Conservation (phyloP, 1,139 yeast species). For the Dujonia santamariae region DNA sequence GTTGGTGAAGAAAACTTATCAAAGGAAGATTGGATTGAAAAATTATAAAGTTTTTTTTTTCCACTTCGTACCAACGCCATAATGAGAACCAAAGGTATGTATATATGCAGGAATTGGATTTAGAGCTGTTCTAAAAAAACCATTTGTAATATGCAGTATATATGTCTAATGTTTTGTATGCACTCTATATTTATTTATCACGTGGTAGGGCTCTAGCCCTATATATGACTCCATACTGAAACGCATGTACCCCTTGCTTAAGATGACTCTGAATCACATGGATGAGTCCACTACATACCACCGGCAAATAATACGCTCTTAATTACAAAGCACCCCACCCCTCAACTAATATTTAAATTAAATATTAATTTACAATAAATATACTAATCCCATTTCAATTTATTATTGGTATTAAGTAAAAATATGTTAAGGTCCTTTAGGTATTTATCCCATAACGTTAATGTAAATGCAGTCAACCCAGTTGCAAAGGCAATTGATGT, state of each 20-base stretch:
- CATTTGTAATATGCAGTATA: too few relatives aligned
- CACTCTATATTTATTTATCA: constrained; percentile 1
- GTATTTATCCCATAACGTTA: constrained; percentile 5
- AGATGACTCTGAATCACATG: constrained; percentile 1
- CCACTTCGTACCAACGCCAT: background rate
- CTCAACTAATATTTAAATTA: too few relatives aligned
- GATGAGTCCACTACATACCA: background rate
- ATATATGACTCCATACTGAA: too few relatives aligned
- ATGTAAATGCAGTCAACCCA: constrained; percentile 5
- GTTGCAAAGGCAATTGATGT: constrained; percentile 12
- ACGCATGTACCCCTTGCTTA: too few relatives aligned
- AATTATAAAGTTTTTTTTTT: background rate
- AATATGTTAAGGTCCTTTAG: background rate
- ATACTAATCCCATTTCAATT: background rate
- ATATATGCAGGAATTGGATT: too few relatives aligned
- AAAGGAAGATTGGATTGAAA: background rate
- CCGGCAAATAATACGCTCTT: too few relatives aligned
- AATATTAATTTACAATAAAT: background rate
- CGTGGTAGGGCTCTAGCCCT: constrained; percentile 3
- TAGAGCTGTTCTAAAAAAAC: too few relatives aligned
- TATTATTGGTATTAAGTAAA: background rate
- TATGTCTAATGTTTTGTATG: background rate
- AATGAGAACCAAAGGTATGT: too few relatives aligned
- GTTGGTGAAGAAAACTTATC: constrained; percentile 7
- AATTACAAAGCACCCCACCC: too few relatives aligned